Evolutionary conservation across 1,284 basidiomycete genomes (phyloP).

Genomic region (Malassezia equina): DNA sequence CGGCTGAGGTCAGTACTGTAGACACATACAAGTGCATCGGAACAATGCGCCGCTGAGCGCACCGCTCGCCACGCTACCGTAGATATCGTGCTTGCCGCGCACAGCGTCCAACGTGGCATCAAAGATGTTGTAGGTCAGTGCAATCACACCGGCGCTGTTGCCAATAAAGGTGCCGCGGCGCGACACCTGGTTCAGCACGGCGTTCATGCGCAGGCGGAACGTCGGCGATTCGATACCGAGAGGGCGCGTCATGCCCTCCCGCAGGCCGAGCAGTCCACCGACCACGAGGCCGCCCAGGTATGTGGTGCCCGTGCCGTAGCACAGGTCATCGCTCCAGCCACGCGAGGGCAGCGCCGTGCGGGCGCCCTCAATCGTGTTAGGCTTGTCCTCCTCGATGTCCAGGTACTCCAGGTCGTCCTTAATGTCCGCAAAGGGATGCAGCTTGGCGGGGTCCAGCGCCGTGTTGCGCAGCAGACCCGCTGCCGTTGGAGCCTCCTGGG

Average conservation of each 20-base stretch:
- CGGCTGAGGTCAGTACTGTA: conserved; percentile 57
- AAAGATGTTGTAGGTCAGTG: conserved; percentile 88
- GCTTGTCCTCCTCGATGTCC: conserved; percentile 41
- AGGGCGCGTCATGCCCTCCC: conserved; percentile 80
- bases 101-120: conserved; percentile 84
- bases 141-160: conserved; percentile 93
- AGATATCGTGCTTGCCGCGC: conserved; percentile 81
- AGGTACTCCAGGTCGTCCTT: conserved; percentile 48
- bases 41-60: conserved; percentile 80
- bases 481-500: conserved; percentile 83
- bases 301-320: conserved; percentile 97
- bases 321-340: conserved; percentile 98
- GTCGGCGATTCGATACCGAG: conserved; percentile 53
- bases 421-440: conserved; percentile 51
- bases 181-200: conserved; percentile 88
- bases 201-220: conserved; percentile 84
- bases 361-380: conserved; percentile 41
- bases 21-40: conserved; percentile 74
- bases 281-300: conserved; percentile 90
- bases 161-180: conserved; percentile 93
- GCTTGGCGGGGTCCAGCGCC: conserved; percentile 76
- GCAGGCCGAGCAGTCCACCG: conserved; percentile 88
- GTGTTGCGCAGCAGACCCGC: conserved; percentile 75
- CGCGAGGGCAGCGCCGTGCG: conserved; percentile 51
- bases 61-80: conserved; percentile 83